A percentile compares a stretch with the other conserved stretches of the same genome.
Evolutionary conservation across 1,284 basidiomycete species (phyloP).

Genomic region (Papiliotrema nemorosa): DNA sequence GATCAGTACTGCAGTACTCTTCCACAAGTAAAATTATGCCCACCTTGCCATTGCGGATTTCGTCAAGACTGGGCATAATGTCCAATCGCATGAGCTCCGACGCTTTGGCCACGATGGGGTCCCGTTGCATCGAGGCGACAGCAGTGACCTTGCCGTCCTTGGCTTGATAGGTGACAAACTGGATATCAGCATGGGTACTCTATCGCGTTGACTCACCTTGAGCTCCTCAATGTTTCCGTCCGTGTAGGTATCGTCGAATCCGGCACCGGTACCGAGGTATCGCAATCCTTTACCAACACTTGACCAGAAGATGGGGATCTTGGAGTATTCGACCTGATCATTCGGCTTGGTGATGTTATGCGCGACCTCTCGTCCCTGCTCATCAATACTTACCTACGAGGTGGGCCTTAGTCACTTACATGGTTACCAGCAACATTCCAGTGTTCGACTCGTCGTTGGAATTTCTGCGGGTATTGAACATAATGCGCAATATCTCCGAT

Average conservation of each 20-base stretch:
- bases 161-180: slow-evolving; percentile 85
- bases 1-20: slow-evolving; percentile 4
- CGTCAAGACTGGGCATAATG: slow-evolving; percentile 74
- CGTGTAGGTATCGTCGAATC: slow-evolving; percentile 70
- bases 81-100: slow-evolving; percentile 75
- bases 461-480: slow-evolving; percentile 57
- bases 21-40: slow-evolving; percentile 3
- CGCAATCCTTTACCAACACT: slow-evolving; percentile 71
- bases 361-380: slow-evolving; percentile 75
- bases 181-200: neutral
- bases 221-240: slow-evolving; percentile 71
- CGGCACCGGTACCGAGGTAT: slow-evolving; percentile 66
- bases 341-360: slow-evolving; percentile 60
- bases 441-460: slow-evolving; percentile 67
- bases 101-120: slow-evolving; percentile 69
- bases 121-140: slow-evolving; percentile 61
- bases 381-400: slow-evolving; percentile 3
- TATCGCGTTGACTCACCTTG: slow-evolving; percentile 57
- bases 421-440: slow-evolving; percentile 67
- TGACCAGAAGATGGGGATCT: slow-evolving; percentile 83
- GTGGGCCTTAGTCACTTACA: slow-evolving; percentile 21
- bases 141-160: slow-evolving; percentile 74
- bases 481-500: slow-evolving; percentile 88
- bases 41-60: slow-evolving; percentile 60
- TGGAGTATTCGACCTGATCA: slow-evolving; percentile 51